Evolutionary conservation across 805 yeast genomes (phyloP), one percentile per base, ranked within the genome.

Genomic region (Candida peoriensis): DNA sequence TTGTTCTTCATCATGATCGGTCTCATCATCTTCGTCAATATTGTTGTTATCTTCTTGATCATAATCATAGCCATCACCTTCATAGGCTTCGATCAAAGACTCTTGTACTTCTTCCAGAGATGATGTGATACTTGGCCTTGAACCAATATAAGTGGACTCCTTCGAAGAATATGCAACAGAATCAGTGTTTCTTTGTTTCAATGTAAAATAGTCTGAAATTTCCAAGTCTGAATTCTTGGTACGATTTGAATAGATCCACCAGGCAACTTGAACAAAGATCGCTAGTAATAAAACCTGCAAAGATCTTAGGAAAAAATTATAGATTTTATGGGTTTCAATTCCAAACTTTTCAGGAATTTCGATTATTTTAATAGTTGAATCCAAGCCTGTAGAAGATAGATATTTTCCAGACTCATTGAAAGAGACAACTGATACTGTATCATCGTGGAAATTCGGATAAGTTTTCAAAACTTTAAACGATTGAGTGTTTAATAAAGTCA

Each of bases 381-480:
- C 84, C 3, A 86, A 87, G 17, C 93, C 81, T 0, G 78, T 82
- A 20, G 85, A 74, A 3, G 88, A 94, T 32, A 87, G 60, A 38
- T 68, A 69, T 32, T 72, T 63, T 5, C 90, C 88, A 52, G 77
- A 70, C 3, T 82, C 80, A 5, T 87, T 80, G 41, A 86, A 78
- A 1, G 76, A 64, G 5, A 85, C 74, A 31, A 74, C 70, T 0
- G 96, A 85, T 31, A 88, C 78, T 21, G 90, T 82, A 53, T 81
- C 78, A 6, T 68, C 64, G 54, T 88, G 96, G 11, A 76, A 62
- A 8, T 66, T 60, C 30, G 70, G 69, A 21, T 79, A 50, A 8
- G 70, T 55, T 39, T 71, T 70, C 39, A 88, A 69, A 38, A 66
- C 74, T 12, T 68, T 64, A n/a, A 74, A 61, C 22, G 74, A 70